phyloP scores from a whole-genome alignment of 176 grass and related monocot species.

The Carex parvula region DNA sequence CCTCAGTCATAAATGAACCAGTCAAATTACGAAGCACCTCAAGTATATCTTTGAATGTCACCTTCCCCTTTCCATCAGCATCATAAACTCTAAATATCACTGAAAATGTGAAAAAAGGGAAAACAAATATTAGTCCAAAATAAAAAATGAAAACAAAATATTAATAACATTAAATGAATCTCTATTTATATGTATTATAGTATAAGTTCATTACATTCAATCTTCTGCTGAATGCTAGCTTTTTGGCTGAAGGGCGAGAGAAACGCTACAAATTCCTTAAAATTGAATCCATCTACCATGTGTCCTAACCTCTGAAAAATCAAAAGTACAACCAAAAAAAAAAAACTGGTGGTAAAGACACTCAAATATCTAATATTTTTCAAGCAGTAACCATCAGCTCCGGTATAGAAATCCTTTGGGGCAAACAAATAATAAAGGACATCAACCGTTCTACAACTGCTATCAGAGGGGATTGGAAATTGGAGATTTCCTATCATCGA shows the following conservation, averaged over 20 bases:
- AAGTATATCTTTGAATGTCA: constrained; percentile 64
- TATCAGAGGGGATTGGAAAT: background rate
- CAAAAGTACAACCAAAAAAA: background rate
- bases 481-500: background rate
- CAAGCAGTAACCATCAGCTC: background rate
- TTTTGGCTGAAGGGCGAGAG: constrained; percentile 65
- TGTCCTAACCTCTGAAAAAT: constrained; percentile 58
- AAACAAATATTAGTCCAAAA: background rate
- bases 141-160: background rate
- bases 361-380: background rate
- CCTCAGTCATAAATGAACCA: constrained; percentile 64
- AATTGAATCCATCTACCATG: constrained; percentile 86
- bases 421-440: background rate
- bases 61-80: constrained; percentile 64
- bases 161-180: background rate
- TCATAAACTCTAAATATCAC: constrained; percentile 87
- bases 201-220: constrained; percentile 45
- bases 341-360: background rate
- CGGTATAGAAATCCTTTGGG: background rate
- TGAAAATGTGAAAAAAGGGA: constrained; percentile 26
- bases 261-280: constrained; percentile 72
- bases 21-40: constrained; percentile 49
- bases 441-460: background rate
- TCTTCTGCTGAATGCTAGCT: constrained; percentile 44
- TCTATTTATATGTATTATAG: background rate